Conservation (phyloP, 768 basidiomycete species). For the Hypsizygus marmoreus region DNA sequence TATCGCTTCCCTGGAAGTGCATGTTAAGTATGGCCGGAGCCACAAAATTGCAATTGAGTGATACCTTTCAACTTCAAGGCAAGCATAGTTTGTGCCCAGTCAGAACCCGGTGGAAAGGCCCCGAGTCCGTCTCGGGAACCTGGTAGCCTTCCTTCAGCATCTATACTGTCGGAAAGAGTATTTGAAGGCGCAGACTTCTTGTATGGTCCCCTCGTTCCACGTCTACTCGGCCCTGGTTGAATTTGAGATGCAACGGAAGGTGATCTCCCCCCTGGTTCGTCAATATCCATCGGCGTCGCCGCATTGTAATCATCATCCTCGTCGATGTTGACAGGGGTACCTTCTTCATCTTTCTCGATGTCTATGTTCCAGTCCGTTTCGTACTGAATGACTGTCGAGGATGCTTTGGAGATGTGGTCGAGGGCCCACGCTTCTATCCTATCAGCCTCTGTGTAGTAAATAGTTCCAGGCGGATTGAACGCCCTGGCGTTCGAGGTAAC, state of each 20-base stretch:
- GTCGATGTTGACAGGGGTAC: constrained; percentile 38
- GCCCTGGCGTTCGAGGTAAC: constrained; percentile 74
- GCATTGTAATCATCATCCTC: constrained; percentile 37
- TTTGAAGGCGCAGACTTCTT: constrained; percentile 39
- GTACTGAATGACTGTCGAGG: constrained; percentile 75
- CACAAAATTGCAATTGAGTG: not conserved
- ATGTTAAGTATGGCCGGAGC: not conserved
- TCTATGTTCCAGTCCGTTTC: constrained; percentile 87
- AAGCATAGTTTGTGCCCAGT: constrained; percentile 74
- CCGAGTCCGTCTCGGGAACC: constrained; percentile 78
- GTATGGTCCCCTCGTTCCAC: constrained; percentile 55
- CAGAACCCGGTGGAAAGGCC: constrained; percentile 68
- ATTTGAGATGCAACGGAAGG: constrained; percentile 47
- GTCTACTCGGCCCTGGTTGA: constrained; percentile 37
- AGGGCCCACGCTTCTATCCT: constrained; percentile 69
- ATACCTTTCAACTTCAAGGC: constrained; percentile 75
- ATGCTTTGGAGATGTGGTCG: constrained; percentile 72
- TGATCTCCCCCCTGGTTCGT: constrained; percentile 44
- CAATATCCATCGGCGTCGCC: constrained; percentile 48
- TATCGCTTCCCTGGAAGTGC: constrained; percentile 64
- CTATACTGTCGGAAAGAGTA: constrained; percentile 49
- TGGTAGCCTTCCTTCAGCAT: constrained; percentile 71
- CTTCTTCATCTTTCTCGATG: constrained; percentile 66
- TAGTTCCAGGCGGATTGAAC: constrained; percentile 75
- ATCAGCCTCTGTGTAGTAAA: constrained; percentile 76